Base-by-base conservation (phyloP, 2,329 filamentous ascomycete species). In the Diplocarpon rosae region DNA sequence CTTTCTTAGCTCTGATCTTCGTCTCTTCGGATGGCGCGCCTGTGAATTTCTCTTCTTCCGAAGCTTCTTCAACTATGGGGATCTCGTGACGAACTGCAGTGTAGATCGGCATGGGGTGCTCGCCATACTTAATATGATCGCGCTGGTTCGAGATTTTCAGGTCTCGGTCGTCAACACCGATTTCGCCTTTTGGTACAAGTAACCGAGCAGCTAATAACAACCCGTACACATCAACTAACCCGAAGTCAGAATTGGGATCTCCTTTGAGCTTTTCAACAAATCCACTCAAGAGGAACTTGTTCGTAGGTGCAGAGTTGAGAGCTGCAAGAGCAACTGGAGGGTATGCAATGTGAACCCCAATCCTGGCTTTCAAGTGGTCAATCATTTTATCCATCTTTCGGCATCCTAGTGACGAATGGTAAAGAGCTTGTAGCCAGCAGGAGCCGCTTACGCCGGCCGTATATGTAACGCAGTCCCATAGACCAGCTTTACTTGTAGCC, bases 41-140 rank as follows among this genome's bases (percentile, higher is more conserved):
- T 43, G 54, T 59, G 5, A 55, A 59, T 49, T 63, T 65, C 30
- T 64, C 65, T 7, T 53, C 55, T 20, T 62, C 64, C 2, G 57
- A 59, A 1, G 64, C 58, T 35, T 67, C 65, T 36, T 73, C 72
- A 7, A 78, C 63, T 7, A 80, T 68, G 0, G 90, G 92, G 17
- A 98, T 96, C 62, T 98, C 92, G 59, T 98, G 92, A 7, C 92
- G 79, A 1, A 98, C 90, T 0, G 87, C 87, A 0, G 90, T 94
- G 59, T 98, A 98, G 39, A 98, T 95, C 0, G 92, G 92, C 54
- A 98, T 67, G 0, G 92, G 92, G 47, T 90, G 76, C 37, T 83
- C 76, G 1, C 92, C 92, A 48, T 82, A 74, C 41, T 85, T 76
- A 15, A 93, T 71, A 53, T 83, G 87, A 13, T 75, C 71, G 45